These are phyloP conservation scores for Didymella glomerata DNA, from an alignment of 2,329 filamentous ascomycete species.

Conservation along the genomic window DNA sequence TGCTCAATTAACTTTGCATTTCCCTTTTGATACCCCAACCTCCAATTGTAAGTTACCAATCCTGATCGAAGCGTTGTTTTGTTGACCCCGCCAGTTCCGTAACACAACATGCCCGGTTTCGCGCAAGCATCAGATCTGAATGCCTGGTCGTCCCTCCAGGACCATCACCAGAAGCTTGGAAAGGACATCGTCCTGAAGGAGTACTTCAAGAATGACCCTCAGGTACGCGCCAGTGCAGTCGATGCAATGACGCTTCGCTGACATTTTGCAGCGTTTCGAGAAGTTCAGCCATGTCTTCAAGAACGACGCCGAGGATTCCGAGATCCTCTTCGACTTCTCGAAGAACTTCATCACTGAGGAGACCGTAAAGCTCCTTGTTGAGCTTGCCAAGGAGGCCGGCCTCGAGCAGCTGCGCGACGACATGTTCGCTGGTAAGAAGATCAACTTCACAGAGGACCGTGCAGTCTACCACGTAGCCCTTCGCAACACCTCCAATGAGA, in stretches of 20 bases:
- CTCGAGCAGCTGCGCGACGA: constrained; percentile 93
- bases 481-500: constrained; percentile 86
- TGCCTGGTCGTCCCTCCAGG: constrained; percentile 89
- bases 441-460: constrained; percentile 98
- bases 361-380: constrained; percentile 83
- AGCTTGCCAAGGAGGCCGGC: constrained; percentile 90
- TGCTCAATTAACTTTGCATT: constrained; percentile 22
- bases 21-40: constrained; percentile 25
- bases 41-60: constrained; percentile 21
- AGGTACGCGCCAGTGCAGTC: constrained; percentile 20
- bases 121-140: constrained; percentile 85
- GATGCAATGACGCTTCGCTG: constrained; percentile 11
- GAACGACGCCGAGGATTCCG: constrained; percentile 78
- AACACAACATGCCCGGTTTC: constrained; percentile 66
- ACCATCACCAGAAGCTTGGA: constrained; percentile 85
- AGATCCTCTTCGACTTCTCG: constrained; percentile 97
- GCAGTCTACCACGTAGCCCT: constrained; percentile 96
- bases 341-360: constrained; percentile 98
- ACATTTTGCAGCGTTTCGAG: constrained; percentile 72
- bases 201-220: constrained; percentile 85
- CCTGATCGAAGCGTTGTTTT: constrained; percentile 20
- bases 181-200: constrained; percentile 93
- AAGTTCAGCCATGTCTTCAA: constrained; percentile 89
- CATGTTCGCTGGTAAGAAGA: constrained; percentile 98
- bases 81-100: constrained; percentile 33